Evolutionary conservation across 768 basidiomycete species (phyloP).

Genomic region (Termitomyces sp.): DNA sequence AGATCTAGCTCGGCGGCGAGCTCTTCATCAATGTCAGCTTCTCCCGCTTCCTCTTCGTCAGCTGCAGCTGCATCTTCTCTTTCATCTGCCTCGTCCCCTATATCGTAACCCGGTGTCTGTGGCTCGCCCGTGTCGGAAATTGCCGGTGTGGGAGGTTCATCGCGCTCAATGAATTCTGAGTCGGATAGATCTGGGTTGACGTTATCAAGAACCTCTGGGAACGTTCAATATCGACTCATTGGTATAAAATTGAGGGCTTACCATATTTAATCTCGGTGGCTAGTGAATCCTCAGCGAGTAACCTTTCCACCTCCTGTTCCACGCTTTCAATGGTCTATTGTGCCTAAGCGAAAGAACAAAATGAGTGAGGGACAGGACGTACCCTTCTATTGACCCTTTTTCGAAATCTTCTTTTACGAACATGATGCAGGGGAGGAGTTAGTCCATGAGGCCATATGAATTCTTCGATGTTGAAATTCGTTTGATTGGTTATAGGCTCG

Average conservation of each 20-base stretch:
- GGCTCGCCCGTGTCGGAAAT: constrained; percentile 64
- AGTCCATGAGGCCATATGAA: constrained; percentile 98
- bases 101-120: constrained; percentile 54
- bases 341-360: not conserved
- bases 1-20: constrained; percentile 84
- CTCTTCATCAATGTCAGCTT: constrained; percentile 85
- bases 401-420: constrained; percentile 87
- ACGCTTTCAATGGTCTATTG: constrained; percentile 88
- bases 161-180: constrained; percentile 78
- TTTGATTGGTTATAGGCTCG: constrained; percentile 55
- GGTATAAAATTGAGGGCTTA: constrained; percentile 22
- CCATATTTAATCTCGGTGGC: constrained; percentile 79
- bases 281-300: constrained; percentile 75
- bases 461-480: constrained; percentile 85
- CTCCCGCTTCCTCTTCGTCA: constrained; percentile 60
- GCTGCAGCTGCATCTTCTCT: constrained; percentile 54
- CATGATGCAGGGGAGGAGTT: constrained; percentile 89
- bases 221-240: not conserved
- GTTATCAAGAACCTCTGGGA: constrained; percentile 77
- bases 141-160: constrained; percentile 66
- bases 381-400: constrained; percentile 85
- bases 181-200: constrained; percentile 90
- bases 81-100: constrained; percentile 55
- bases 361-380: constrained; percentile 19
- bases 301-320: constrained; percentile 86